A percentile compares a stretch with the other conserved stretches of the same genome.
phyloP scores from a whole-genome alignment of 2,329 filamentous ascomycete genomes.

The Leptographium flavum region DNA sequence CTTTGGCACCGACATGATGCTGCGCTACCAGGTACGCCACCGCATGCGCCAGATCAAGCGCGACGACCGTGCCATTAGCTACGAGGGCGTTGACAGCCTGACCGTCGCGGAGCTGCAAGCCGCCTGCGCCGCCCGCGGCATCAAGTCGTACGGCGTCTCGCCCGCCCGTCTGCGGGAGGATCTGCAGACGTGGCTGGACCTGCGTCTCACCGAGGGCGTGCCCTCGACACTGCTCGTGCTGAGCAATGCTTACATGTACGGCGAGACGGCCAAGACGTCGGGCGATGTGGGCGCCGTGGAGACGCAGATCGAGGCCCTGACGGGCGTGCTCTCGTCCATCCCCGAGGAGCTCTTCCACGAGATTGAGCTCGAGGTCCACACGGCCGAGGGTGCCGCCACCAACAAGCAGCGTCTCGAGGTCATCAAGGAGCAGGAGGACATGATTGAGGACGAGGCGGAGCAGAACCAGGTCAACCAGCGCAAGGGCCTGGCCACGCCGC shows the following conservation, averaged over 20 bases:
- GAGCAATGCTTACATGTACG: slow-evolving; percentile 96
- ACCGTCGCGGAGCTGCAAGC: slow-evolving; percentile 89
- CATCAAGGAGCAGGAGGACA: slow-evolving; percentile 92
- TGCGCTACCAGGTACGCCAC: slow-evolving; percentile 91
- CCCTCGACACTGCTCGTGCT: slow-evolving; percentile 90
- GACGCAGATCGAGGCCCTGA: slow-evolving; percentile 82
- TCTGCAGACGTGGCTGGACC: slow-evolving; percentile 83
- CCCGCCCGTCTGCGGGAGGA: slow-evolving; percentile 80
- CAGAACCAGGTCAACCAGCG: slow-evolving; percentile 73
- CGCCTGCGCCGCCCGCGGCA: slow-evolving; percentile 80
- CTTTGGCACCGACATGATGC: slow-evolving; percentile 94
- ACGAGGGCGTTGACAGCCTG: slow-evolving; percentile 82
- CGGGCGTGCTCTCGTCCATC: slow-evolving; percentile 83
- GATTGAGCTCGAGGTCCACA: slow-evolving; percentile 96
- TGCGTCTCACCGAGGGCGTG: slow-evolving; percentile 86
- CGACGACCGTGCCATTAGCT: slow-evolving; percentile 87
- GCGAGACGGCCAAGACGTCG: slow-evolving; percentile 33
- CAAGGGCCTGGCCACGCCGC: slow-evolving; percentile 58
- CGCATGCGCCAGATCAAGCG: slow-evolving; percentile 99
- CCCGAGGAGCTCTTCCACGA: slow-evolving; percentile 98
- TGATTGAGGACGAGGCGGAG: slow-evolving; percentile 93
- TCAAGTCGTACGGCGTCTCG: slow-evolving; percentile 83
- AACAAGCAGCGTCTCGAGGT: slow-evolving; percentile 99
- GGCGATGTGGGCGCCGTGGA: slow-evolving; percentile 61
- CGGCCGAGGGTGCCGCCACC: slow-evolving; percentile 87